phyloP scores from a whole-genome alignment of 225 moss, liverwort and hornwort genomes.

The Bryoerythrophyllum caledonicum region DNA sequence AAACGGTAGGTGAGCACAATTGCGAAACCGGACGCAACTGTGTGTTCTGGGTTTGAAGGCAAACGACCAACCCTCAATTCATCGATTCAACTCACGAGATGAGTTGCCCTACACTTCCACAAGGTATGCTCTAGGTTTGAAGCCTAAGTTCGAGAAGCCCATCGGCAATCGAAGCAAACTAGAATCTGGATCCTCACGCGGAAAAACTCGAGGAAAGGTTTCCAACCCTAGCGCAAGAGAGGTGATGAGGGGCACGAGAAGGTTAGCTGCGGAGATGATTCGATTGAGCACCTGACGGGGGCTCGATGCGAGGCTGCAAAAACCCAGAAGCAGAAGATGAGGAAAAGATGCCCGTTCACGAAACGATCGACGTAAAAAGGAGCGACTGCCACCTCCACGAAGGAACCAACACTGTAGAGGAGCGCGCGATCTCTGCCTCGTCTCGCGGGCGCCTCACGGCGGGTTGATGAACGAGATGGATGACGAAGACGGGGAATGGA shows the following conservation, averaged over 20 bases:
- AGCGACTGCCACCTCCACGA: neutral
- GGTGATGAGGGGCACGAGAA: neutral
- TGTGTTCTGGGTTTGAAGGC: too few relatives aligned
- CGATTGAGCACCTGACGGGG: slow-evolving; percentile 1
- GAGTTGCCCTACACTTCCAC: neutral
- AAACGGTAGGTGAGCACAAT: too few relatives aligned
- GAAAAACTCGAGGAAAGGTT: neutral
- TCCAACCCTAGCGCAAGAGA: slow-evolving; percentile 13
- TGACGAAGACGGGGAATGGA: neutral
- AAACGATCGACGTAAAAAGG: neutral
- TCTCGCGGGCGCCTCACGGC: neutral
- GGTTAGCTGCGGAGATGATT: too few relatives aligned
- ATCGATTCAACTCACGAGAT: too few relatives aligned
- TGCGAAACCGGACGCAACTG: too few relatives aligned
- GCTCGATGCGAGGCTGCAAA: neutral
- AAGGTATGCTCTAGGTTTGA: neutral
- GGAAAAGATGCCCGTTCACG: neutral
- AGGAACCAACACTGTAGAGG: neutral
- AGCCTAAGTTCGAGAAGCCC: neutral
- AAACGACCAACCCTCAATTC: too few relatives aligned
- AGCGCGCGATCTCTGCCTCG: slow-evolving; percentile 27
- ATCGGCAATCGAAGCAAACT: neutral
- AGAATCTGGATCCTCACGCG: slow-evolving; percentile 16
- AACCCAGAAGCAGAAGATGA: neutral
- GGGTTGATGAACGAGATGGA: neutral